Conservation (phyloP, 805 yeast genomes). For the Maudiozyma saulgeensis region DNA sequence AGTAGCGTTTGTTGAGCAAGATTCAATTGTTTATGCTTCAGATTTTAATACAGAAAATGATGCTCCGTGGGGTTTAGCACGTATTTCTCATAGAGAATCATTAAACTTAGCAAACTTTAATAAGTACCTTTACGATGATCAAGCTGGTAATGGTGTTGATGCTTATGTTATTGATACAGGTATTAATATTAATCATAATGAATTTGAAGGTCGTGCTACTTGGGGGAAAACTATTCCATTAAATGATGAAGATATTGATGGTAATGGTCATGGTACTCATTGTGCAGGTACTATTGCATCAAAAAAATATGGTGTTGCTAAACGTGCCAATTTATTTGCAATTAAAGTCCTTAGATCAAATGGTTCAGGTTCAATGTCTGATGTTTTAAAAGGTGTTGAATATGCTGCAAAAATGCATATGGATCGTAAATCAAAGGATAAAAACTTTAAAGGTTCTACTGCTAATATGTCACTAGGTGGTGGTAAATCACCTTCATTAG, state of each 20-base stretch:
- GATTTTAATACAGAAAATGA: conserved; percentile 64
- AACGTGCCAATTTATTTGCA: conserved; percentile 68
- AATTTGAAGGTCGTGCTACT: conserved; percentile 72
- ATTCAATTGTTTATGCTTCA: conserved; percentile 54
- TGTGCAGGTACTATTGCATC: conserved; percentile 95
- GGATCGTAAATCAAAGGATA: conserved; percentile 28
- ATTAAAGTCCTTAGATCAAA: conserved; percentile 75
- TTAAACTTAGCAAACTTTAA: conserved; percentile 60
- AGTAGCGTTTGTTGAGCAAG: conserved; percentile 65
- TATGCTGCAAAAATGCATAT: conserved; percentile 68
- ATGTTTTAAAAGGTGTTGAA: conserved; percentile 77
- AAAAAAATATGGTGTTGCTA: conserved; percentile 72
- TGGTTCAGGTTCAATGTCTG: conserved; percentile 79
- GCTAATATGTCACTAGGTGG: conserved; percentile 95
- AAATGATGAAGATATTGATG: conserved; percentile 64
- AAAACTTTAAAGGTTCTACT: conserved; percentile 68
- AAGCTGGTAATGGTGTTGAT: conserved; percentile 77
- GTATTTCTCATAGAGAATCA: conserved; percentile 75
- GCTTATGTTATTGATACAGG: conserved; percentile 90
- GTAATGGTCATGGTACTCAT: conserved; percentile 93
- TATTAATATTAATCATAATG: conserved; percentile 61
- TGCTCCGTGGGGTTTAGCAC: conserved; percentile 91
- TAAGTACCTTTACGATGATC: conserved; percentile 61
- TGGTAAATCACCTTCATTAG: conserved; percentile 80
- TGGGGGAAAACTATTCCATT: conserved; percentile 81